Conservation (phyloP, 2,329 filamentous ascomycete genomes). For the Penicillium digitatum region DNA sequence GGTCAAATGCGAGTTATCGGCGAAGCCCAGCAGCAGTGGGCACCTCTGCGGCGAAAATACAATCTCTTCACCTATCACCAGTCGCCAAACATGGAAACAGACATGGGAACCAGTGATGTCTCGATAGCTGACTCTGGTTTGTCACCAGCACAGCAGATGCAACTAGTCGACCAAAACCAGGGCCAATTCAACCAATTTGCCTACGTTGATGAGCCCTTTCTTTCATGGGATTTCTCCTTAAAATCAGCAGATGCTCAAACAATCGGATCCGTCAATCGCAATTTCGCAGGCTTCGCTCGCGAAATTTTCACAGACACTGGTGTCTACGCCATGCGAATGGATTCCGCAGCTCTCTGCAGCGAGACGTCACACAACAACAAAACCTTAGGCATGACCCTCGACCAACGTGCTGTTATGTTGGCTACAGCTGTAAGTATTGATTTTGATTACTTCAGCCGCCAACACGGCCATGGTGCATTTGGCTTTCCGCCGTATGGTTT, state of each 20-base stretch:
- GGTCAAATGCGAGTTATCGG: slow-evolving; percentile 61
- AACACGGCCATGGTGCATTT: slow-evolving; percentile 49
- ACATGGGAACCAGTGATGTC: slow-evolving; percentile 39
- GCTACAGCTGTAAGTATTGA: slow-evolving; percentile 63
- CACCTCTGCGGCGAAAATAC: slow-evolving; percentile 59
- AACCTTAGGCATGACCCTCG: slow-evolving; percentile 57
- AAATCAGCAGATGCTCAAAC: slow-evolving; percentile 48
- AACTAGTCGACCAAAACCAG: slow-evolving; percentile 34
- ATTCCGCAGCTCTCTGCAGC: slow-evolving; percentile 51
- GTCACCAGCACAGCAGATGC: slow-evolving; percentile 48
- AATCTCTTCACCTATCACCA: slow-evolving; percentile 59
- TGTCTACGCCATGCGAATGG: slow-evolving; percentile 62
- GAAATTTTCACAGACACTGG: slow-evolving; percentile 65
- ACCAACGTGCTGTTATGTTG: slow-evolving; percentile 63
- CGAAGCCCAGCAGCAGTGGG: slow-evolving; percentile 62
- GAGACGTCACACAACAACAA: slow-evolving; percentile 26
- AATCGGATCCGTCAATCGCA: slow-evolving; percentile 61
- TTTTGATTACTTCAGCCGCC: slow-evolving; percentile 64
- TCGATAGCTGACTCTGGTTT: slow-evolving; percentile 46
- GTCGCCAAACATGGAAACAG: slow-evolving; percentile 35
- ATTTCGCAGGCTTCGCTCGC: slow-evolving; percentile 59
- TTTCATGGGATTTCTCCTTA: slow-evolving; percentile 63
- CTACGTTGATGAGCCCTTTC: slow-evolving; percentile 58
- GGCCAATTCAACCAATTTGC: slow-evolving; percentile 59
- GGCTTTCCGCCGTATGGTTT: slow-evolving; percentile 54